Percentiles rank a stretch among this genome's conserved stretches.
These are phyloP conservation scores for Gamsiella multidivaricata DNA, from an alignment of 192 early-diverging fungal species.

Conservation along the genomic window DNA sequence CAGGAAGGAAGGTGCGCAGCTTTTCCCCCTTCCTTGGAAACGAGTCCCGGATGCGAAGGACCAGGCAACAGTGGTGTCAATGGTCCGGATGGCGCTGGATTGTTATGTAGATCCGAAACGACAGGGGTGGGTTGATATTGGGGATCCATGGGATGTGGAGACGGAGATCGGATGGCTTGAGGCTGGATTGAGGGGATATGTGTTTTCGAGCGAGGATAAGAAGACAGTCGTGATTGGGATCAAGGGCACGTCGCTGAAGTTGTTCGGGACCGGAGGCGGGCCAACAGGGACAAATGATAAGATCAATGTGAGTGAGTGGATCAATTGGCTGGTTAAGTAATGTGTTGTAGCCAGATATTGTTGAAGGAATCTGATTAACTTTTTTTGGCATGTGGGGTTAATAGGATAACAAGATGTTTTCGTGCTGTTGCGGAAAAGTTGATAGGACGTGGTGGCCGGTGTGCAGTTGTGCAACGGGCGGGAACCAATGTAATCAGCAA, in stretches of 20 bases:
- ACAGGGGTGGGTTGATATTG: conserved; percentile 73
- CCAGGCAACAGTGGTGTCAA: conserved; percentile 71
- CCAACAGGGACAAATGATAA: conserved; percentile 80
- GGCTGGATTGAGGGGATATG: conserved; percentile 83
- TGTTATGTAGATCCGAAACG: conserved; percentile 75
- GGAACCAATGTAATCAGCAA: conserved; percentile 63
- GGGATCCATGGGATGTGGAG: conserved; percentile 68
- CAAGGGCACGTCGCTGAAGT: conserved; percentile 78
- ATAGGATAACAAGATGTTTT: conserved; percentile 93
- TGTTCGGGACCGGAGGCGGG: conserved; percentile 60
- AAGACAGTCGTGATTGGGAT: conserved; percentile 80
- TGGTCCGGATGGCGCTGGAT: conserved; percentile 85
- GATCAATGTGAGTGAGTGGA: conserved; percentile 59
- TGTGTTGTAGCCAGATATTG: background rate
- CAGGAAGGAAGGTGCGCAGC: background rate
- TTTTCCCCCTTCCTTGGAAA: conserved; percentile 11
- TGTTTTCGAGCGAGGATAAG: conserved; percentile 76
- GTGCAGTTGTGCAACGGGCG: conserved; percentile 81
- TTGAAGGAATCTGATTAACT: background rate
- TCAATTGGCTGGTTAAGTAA: background rate
- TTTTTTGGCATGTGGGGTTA: background rate
- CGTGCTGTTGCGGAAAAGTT: conserved; percentile 93
- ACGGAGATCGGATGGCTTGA: conserved; percentile 65
- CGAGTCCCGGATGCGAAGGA: conserved; percentile 76
- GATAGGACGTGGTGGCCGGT: conserved; percentile 84